Percentiles rank a stretch among this genome's conserved stretches.
phyloP scores from a whole-genome alignment of 495 filamentous ascomycete genomes.

The Penicillium coffeae region DNA sequence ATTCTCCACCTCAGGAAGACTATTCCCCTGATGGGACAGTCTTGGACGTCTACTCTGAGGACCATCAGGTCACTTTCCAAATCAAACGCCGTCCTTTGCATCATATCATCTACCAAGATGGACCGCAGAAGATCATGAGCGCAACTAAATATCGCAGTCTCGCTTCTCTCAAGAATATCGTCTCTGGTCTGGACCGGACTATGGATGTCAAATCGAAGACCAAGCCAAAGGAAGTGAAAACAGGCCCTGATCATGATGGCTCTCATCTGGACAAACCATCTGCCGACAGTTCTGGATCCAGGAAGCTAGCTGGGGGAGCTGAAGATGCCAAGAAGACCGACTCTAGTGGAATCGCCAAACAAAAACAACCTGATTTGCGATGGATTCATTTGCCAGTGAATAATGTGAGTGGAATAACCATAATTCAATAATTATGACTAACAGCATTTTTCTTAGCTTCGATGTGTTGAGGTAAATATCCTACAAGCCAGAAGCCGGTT shows the following conservation, averaged over 20 bases:
- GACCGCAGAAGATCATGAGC: conserved; percentile 9
- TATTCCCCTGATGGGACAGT: background rate
- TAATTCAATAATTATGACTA: background rate
- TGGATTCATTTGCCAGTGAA: conserved; percentile 17
- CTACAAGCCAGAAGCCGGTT: too few relatives aligned
- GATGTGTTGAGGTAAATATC: conserved; percentile 3
- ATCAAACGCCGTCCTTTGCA: conserved; percentile 1
- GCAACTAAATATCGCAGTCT: background rate
- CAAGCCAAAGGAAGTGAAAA: background rate
- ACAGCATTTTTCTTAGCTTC: background rate
- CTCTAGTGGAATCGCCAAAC: background rate
- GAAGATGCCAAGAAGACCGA: background rate
- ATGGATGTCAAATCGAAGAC: background rate
- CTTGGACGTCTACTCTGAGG: background rate
- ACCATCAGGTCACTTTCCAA: background rate
- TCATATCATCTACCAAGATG: conserved; percentile 8
- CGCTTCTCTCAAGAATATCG: background rate
- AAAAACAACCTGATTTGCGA: conserved; percentile 1
- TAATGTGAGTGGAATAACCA: conserved; percentile 8
- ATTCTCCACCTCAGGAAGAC: background rate
- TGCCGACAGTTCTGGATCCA: background rate
- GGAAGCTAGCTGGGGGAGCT: background rate
- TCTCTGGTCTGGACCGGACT: background rate
- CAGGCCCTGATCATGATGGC: background rate
- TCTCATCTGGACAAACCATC: background rate